A percentile compares a stretch with the other conserved stretches of the same genome.
phyloP scores from a whole-genome alignment of 257 asterid species.

The Solanum ahanhuiri region DNA sequence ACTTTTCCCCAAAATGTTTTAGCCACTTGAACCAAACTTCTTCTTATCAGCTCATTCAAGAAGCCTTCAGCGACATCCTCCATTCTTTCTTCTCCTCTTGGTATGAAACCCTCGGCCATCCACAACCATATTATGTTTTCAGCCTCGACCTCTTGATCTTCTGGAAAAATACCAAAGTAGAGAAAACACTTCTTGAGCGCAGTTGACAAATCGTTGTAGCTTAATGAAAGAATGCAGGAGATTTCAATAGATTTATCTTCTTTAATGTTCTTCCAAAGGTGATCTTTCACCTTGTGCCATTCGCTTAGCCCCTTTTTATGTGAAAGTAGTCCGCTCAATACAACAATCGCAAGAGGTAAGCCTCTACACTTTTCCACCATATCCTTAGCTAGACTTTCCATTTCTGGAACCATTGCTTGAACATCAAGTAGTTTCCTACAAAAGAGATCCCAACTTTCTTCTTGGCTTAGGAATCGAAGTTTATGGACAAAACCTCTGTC shows the following conservation, averaged over 20 bases:
- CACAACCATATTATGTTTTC: background rate
- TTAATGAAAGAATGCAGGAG: background rate
- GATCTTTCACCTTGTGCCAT: background rate
- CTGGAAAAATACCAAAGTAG: background rate
- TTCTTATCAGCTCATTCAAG: background rate
- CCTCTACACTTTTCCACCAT: too few relatives aligned
- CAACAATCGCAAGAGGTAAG: background rate
- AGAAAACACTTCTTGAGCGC: background rate
- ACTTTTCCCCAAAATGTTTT: background rate
- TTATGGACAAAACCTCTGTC: too few relatives aligned
- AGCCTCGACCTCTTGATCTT: background rate
- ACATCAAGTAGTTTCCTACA: too few relatives aligned
- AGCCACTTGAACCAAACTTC: background rate
- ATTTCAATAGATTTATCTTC: background rate
- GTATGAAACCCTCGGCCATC: background rate
- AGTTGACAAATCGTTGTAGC: background rate
- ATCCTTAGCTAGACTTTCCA: too few relatives aligned
- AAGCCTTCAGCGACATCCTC: background rate
- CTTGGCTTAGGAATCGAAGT: too few relatives aligned
- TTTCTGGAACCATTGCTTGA: too few relatives aligned
- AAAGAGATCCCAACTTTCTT: too few relatives aligned
- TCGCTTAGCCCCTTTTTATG: background rate
- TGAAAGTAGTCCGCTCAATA: background rate
- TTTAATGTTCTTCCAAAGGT: background rate
- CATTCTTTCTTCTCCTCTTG: background rate